phyloP scores from a whole-genome alignment of 2,329 filamentous ascomycete genomes.

The Pseudogymnoascus sp. region DNA sequence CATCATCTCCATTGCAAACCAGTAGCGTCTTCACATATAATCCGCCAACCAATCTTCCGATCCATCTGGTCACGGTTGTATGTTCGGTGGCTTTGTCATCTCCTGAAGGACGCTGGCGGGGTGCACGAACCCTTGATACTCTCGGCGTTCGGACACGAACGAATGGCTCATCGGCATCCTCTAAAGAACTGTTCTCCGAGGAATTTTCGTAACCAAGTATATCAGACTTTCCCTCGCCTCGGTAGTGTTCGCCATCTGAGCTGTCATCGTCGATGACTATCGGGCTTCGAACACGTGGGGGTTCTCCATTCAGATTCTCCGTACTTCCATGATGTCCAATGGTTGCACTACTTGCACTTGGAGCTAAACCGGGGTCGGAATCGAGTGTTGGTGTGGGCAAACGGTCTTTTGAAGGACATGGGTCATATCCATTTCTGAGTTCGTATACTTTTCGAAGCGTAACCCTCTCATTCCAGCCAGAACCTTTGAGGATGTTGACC shows the following conservation, averaged over 20 bases:
- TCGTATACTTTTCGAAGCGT: neutral
- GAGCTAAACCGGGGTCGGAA: neutral
- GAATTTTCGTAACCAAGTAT: neutral
- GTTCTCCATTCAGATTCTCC: neutral
- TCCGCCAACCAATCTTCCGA: conserved; percentile 6
- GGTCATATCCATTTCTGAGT: neutral
- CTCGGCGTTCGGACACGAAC: neutral
- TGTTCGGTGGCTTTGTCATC: neutral
- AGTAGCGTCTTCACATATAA: conserved; percentile 12
- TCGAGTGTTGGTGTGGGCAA: neutral
- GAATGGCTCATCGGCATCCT: neutral
- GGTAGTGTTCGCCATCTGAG: neutral
- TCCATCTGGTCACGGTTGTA: conserved; percentile 10
- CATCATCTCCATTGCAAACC: conserved; percentile 7
- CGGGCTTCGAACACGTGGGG: neutral
- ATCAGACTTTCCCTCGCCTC: too few species aligned
- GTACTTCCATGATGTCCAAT: neutral
- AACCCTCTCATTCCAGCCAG: conserved; percentile 2
- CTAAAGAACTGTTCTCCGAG: neutral
- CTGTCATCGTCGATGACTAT: neutral
- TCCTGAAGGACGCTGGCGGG: neutral
- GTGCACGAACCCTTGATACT: neutral
- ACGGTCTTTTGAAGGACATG: neutral
- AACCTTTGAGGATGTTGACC: neutral
- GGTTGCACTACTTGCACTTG: neutral